A percentile compares a stretch with the other conserved stretches of the same genome.
phyloP scores from a whole-genome alignment of 352 stramenopile species.

The Pythium oligandrum region DNA sequence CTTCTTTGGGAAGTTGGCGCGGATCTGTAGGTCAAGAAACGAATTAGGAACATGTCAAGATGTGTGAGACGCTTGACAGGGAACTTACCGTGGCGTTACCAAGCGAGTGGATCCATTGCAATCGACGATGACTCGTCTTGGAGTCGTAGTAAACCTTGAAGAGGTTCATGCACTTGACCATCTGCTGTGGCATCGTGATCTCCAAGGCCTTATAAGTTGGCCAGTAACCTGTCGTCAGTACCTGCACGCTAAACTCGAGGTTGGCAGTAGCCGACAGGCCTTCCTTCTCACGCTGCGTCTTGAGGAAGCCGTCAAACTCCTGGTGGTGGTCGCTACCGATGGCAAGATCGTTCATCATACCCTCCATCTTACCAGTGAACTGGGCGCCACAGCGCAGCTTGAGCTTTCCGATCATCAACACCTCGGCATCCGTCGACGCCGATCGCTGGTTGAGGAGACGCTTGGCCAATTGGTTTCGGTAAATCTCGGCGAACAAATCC shows the following conservation, averaged over 20 bases:
- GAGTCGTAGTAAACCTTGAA: conserved; percentile 96
- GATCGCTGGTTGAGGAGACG: conserved; percentile 98
- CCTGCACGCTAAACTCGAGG: conserved; percentile 96
- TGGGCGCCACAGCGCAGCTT: conserved; percentile 98
- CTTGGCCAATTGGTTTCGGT: conserved; percentile 98
- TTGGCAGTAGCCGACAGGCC: conserved; percentile 30
- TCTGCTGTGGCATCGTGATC: conserved; percentile 91
- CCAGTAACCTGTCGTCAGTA: conserved; percentile 99
- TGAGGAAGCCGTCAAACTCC: conserved; percentile 94
- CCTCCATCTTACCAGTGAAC: conserved; percentile 99
- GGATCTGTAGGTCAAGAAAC: conserved; percentile 27
- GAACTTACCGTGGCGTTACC: conserved; percentile 92
- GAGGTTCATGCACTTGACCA: conserved; percentile 95
- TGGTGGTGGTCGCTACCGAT: conserved; percentile 96
- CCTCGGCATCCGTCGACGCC: conserved; percentile 96
- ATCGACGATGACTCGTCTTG: conserved; percentile 91
- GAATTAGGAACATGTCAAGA: too few relatives aligned
- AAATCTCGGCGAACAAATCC: conserved; percentile 99
- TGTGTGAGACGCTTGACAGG: background rate
- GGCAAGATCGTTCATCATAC: conserved; percentile 99
- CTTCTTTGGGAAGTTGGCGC: conserved; percentile 79
- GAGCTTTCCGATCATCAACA: conserved; percentile 99
- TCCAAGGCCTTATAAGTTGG: conserved; percentile 97
- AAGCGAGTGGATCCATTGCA: conserved; percentile 96
- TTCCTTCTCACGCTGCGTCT: conserved; percentile 75